Base-by-base conservation (phyloP, 345 rosid species). In the Boechera retrofracta region DNA sequence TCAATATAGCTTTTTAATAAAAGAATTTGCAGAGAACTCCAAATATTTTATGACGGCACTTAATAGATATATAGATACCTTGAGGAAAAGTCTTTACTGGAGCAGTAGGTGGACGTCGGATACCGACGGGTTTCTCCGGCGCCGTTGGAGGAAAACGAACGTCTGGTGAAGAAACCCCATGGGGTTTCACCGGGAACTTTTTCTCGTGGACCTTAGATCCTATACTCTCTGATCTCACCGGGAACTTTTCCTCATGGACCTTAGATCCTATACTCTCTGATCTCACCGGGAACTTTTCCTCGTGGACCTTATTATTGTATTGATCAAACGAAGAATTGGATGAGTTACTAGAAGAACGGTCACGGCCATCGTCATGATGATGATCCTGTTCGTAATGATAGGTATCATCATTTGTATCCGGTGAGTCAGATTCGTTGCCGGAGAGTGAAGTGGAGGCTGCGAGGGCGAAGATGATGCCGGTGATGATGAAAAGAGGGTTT, bases 91-190 rank as follows among this genome's bases (percentile, higher is more conserved):
- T 41, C 69, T 78, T 78, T 32, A 41, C 13, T 13, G 72, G 77
- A 73, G 33, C 58, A 32, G 49, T 72, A 51, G 69, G 77, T 67
- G 77, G 77, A 78, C 69, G 73, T 72, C 57, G 55, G 74, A 58
- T 56, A 41, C 56, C 73, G 3, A 48, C 6, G 36, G 64, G 44
- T 16, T 78, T 78, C 51, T 21, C 39, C 42, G 57, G 69, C 42
- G 41, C 31, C 24, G 54, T 39, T 21, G 63, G 24, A 44, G 64
- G 69, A 57, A 42, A 41, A 51, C 10, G 62, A 72, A 39, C 12
- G 32, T 32, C 69, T 13, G 68, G 67, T 29, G 72, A 39, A 28
- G 72, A 28, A 62, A 62, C 52, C 4, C 55, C 63, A 52, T 15
- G 21, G 31, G 64, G 69, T 32, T 56, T 54, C 41, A 77, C 67